phyloP scores from a whole-genome alignment of 164 flowering plant genomes.

The Annona cherimola region DNA sequence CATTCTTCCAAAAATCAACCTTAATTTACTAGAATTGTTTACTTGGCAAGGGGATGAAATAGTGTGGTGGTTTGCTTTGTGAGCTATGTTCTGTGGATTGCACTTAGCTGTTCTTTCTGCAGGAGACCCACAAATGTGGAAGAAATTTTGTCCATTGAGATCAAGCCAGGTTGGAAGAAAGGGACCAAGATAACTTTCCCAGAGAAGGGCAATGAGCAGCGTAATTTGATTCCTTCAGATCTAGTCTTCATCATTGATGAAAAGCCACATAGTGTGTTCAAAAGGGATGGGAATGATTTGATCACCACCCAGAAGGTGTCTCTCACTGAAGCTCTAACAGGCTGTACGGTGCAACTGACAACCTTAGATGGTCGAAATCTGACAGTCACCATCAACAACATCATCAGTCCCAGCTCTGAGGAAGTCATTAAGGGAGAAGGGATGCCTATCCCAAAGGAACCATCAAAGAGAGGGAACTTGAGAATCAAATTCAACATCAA shows the following conservation, averaged over 20 bases:
- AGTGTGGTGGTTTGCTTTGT: too few species aligned
- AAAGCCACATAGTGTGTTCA: constrained; percentile 74
- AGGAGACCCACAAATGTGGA: constrained; percentile 69
- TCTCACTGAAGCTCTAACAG: constrained; percentile 79
- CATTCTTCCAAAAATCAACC: too few species aligned
- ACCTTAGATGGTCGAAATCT: constrained; percentile 75
- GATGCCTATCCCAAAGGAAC: constrained; percentile 89
- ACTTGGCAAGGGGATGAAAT: too few species aligned
- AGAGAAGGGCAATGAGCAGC: constrained; percentile 78
- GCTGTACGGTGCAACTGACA: constrained; percentile 64
- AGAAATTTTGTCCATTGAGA: constrained; percentile 76
- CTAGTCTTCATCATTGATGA: constrained; percentile 86
- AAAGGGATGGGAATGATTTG: constrained; percentile 87
- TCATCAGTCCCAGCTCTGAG: constrained; percentile 64
- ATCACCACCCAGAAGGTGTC: constrained; percentile 63
- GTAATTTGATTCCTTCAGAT: constrained; percentile 72
- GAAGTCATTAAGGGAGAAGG: constrained; percentile 84
- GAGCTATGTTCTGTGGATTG: too few species aligned
- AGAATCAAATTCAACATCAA: constrained; percentile 78
- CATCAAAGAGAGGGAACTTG: constrained; percentile 69
- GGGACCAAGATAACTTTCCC: constrained; percentile 97
- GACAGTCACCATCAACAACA: constrained; percentile 46
- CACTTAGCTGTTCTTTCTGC: constrained; percentile 7
- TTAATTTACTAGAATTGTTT: too few species aligned
- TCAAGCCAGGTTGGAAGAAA: constrained; percentile 94